These are phyloP conservation scores for Chalciporus piperatus DNA, from an alignment of 768 basidiomycete species.

Conservation along the genomic window DNA sequence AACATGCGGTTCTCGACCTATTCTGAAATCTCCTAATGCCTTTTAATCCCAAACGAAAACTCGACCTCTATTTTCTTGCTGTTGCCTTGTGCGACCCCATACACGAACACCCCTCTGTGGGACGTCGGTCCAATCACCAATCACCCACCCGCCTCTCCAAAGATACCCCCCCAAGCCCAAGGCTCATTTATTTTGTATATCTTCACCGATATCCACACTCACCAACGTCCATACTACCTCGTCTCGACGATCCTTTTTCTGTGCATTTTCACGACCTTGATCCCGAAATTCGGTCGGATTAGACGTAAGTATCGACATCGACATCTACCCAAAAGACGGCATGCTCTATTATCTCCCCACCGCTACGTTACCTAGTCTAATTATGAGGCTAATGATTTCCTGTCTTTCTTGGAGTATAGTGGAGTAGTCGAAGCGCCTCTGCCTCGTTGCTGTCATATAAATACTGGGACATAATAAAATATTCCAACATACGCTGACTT, in stretches of 20 bases:
- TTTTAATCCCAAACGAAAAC: too few relatives aligned
- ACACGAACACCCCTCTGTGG: too few relatives aligned
- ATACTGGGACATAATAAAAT: neutral
- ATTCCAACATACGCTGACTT: slow-evolving; percentile 21
- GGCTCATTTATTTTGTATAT: too few relatives aligned
- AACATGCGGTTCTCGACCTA: slow-evolving; percentile 36
- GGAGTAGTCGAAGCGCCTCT: neutral
- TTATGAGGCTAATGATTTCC: slow-evolving; percentile 12
- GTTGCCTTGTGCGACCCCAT: too few relatives aligned
- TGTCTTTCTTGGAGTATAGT: neutral
- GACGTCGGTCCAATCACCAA: too few relatives aligned
- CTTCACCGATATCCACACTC: too few relatives aligned
- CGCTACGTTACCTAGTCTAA: slow-evolving; percentile 4
- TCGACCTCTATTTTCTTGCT: too few relatives aligned
- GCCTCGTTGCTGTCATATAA: neutral
- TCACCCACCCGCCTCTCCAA: neutral
- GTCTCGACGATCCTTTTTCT: neutral
- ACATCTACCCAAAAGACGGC: neutral
- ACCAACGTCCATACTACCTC: too few relatives aligned
- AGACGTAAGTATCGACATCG: slow-evolving; percentile 9
- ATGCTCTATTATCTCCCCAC: neutral
- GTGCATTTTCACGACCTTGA: slow-evolving; percentile 7
- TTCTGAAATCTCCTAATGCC: slow-evolving; percentile 18
- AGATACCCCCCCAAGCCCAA: neutral
- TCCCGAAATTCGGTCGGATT: slow-evolving; percentile 1